These are phyloP conservation scores for Aspergillus haitiensis DNA, from an alignment of 495 filamentous ascomycete genomes.

Conservation along the genomic window DNA sequence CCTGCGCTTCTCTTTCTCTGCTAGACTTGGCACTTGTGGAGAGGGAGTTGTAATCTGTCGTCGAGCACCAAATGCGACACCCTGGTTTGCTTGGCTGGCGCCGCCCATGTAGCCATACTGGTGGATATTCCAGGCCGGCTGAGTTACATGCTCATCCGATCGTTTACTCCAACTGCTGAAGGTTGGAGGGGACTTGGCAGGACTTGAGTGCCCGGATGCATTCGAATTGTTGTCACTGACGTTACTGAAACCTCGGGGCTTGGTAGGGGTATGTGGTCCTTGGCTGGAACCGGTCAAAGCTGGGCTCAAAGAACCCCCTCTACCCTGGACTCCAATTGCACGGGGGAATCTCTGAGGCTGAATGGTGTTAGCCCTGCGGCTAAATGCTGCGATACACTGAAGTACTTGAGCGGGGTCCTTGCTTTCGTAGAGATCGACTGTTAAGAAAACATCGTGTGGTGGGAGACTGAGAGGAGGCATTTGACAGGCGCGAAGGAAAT, in stretches of 20 bases:
- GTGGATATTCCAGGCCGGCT: conserved; percentile 97
- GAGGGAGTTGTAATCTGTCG: conserved; percentile 86
- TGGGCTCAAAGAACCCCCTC: conserved; percentile 62
- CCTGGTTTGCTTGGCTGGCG: conserved; percentile 92
- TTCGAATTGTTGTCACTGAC: conserved; percentile 64
- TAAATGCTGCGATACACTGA: conserved; percentile 90
- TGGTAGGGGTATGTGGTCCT: conserved; percentile 36
- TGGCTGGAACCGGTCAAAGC: conserved; percentile 63
- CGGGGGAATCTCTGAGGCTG: conserved; percentile 72
- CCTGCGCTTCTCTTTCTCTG: conserved; percentile 62
- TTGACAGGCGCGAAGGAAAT: conserved; percentile 88
- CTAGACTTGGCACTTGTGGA: conserved; percentile 74
- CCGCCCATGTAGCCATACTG: conserved; percentile 99
- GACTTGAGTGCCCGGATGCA: conserved; percentile 58
- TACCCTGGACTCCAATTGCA: conserved; percentile 65
- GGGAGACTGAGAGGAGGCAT: conserved; percentile 79
- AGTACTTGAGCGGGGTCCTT: conserved; percentile 98
- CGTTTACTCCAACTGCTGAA: conserved; percentile 91
- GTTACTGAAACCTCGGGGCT: conserved; percentile 63
- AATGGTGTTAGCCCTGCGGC: conserved; percentile 75
- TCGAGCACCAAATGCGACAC: conserved; percentile 85
- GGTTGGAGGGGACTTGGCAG: conserved; percentile 57
- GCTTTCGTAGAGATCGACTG: conserved; percentile 92
- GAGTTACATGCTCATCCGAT: conserved; percentile 73
- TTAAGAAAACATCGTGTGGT: conserved; percentile 93